Conservation (phyloP, 106 monocot species). For the Platanthera zijinensis region DNA sequence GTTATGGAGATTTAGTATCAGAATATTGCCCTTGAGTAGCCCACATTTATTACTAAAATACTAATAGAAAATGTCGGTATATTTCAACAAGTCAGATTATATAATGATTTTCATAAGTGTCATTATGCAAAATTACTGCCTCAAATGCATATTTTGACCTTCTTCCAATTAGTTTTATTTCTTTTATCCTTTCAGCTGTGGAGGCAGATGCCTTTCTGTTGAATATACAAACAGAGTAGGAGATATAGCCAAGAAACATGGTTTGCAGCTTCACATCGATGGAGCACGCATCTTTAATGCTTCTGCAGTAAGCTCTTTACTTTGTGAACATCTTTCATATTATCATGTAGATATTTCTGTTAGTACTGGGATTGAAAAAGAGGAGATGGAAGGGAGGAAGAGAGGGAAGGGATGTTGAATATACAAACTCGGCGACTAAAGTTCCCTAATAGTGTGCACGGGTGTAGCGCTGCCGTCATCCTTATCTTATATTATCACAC, state of each 20-base stretch:
- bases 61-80: background rate
- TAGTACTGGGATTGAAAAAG: too few species aligned
- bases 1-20: background rate
- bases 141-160: background rate
- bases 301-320: slow-evolving; percentile 56
- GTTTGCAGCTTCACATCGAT: slow-evolving; percentile 92
- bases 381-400: too few species aligned
- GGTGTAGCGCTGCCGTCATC: too few species aligned
- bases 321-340: background rate
- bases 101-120: background rate
- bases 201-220: slow-evolving; percentile 76
- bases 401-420: too few species aligned
- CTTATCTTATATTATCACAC: too few species aligned
- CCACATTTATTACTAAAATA: background rate
- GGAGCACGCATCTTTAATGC: slow-evolving; percentile 99
- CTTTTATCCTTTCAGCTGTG: slow-evolving; percentile 37
- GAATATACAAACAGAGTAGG: slow-evolving; percentile 91
- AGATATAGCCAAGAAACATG: slow-evolving; percentile 66
- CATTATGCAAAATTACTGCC: background rate
- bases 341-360: background rate
- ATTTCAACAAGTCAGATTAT: background rate
- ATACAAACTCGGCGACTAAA: too few species aligned
- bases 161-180: background rate
- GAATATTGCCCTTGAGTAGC: background rate
- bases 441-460: too few species aligned